phyloP scores from a whole-genome alignment of 495 filamentous ascomycete genomes.

The Hypoxylon subgilvum region DNA sequence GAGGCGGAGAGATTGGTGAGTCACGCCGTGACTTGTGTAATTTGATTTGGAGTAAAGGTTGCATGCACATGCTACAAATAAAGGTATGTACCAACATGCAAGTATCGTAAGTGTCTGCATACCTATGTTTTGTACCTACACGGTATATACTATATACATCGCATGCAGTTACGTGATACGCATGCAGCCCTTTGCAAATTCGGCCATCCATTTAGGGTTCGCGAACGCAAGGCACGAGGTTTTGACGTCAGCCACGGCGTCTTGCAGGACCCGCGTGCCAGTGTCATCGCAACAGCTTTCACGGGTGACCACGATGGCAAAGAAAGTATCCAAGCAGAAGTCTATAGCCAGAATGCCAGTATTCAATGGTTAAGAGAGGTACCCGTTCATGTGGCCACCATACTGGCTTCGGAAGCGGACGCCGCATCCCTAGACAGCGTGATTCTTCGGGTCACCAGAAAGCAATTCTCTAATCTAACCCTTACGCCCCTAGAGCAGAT shows the following conservation, averaged over 20 bases:
- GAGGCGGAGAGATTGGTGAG: too few species aligned
- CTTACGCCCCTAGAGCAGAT: slow-evolving; percentile 45
- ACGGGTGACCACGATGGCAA: neutral
- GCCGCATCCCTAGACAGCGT: neutral
- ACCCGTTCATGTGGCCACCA: neutral
- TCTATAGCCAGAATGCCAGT: neutral
- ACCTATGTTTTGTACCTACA: too few species aligned
- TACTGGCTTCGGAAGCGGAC: neutral
- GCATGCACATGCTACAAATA: too few species aligned
- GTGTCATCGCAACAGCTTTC: neutral
- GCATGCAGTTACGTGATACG: too few species aligned
- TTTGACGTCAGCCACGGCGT: neutral
- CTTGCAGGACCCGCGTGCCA: neutral
- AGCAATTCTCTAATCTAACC: slow-evolving; percentile 40
- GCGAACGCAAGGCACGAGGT: too few species aligned
- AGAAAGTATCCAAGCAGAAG: neutral
- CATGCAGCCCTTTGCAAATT: too few species aligned
- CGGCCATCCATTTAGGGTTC: too few species aligned
- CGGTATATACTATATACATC: too few species aligned
- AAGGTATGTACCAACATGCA: too few species aligned
- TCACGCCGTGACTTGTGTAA: too few species aligned
- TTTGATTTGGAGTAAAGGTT: too few species aligned
- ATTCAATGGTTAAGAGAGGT: neutral
- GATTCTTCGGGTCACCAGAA: neutral
- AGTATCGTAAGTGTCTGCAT: too few species aligned